Conservation (phyloP, 305 asterid species). For the Euphrasia arctica region DNA sequence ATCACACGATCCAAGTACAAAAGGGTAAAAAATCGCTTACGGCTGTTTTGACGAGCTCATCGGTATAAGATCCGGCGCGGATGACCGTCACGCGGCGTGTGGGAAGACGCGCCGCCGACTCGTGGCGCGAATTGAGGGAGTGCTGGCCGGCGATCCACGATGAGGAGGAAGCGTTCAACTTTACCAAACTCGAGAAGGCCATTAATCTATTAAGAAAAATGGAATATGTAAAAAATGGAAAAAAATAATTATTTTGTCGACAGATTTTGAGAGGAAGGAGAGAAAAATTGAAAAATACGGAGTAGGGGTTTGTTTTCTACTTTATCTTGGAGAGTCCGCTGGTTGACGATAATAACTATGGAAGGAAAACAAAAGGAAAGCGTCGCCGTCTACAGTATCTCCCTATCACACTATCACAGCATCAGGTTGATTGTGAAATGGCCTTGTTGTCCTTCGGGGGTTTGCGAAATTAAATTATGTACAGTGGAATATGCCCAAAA, state of each 20-base stretch:
- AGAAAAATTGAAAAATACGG: not conserved
- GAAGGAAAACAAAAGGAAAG: not conserved
- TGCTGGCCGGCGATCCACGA: conserved; percentile 75
- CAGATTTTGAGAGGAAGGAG: not conserved
- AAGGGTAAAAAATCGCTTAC: conserved; percentile 36
- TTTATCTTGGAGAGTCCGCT: not conserved
- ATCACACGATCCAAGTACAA: not conserved
- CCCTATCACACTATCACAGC: no score
- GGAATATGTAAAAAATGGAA: not conserved
- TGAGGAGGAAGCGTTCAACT: conserved; percentile 66
- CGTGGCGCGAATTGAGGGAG: conserved; percentile 42
- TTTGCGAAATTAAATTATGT: no score
- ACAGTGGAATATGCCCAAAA: no score
- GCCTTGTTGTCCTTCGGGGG: no score
- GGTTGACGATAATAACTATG: conserved; percentile 7
- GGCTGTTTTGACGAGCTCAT: conserved; percentile 89
- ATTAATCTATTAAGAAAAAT: conserved; percentile 21
- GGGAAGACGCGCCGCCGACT: conserved; percentile 45
- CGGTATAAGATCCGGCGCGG: conserved; percentile 82
- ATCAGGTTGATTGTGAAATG: no score
- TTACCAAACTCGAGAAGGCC: conserved; percentile 75
- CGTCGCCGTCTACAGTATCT: no score
- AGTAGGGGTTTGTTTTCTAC: not conserved
- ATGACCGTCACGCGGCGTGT: conserved; percentile 50
- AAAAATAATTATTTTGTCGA: not conserved